Percentiles rank a stretch among this genome's conserved stretches.
Evolutionary conservation across 1,139 yeast genomes (phyloP).

Genomic region (Lodderomyces jiufengensis): DNA sequence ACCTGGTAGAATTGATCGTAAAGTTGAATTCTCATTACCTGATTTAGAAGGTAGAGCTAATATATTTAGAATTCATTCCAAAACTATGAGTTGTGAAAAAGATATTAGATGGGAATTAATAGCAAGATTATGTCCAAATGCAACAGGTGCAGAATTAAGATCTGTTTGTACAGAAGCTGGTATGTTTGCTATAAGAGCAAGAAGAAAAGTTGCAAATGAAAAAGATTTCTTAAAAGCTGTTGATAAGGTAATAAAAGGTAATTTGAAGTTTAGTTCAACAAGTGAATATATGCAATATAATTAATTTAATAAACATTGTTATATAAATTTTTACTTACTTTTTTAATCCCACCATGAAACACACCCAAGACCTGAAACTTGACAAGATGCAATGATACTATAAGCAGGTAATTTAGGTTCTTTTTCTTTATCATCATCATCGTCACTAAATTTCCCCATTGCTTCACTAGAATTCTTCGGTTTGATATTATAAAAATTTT

Average conservation of each 20-base stretch:
- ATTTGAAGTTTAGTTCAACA: constrained; percentile 94
- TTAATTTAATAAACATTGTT: constrained; percentile 9
- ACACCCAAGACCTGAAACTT: constrained; percentile 94
- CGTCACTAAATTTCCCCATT: constrained; percentile 15
- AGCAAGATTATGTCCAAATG: constrained; percentile 94
- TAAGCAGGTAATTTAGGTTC: constrained; percentile 61
- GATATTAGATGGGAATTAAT: constrained; percentile 98
- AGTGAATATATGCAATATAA: constrained; percentile 98
- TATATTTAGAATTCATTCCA: constrained; percentile 93
- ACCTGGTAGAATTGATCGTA: constrained; percentile 98
- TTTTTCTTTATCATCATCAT: constrained; percentile 17
- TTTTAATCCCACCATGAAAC: constrained; percentile 88
- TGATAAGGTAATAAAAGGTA: constrained; percentile 97
- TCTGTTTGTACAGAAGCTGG: constrained; percentile 98
- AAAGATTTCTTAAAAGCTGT: constrained; percentile 97
- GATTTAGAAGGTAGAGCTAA: constrained; percentile 97
- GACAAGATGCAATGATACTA: constrained; percentile 86
- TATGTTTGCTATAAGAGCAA: constrained; percentile 97
- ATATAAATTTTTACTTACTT: not conserved
- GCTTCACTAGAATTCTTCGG: constrained; percentile 66
- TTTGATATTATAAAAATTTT: constrained; percentile 75
- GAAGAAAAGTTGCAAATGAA: constrained; percentile 96
- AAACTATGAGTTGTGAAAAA: constrained; percentile 95
- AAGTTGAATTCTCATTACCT: constrained; percentile 94
- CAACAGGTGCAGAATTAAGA: constrained; percentile 97